phyloP scores from a whole-genome alignment of 352 stramenopile genomes.

The Phytophthora macrochlamydospora region DNA sequence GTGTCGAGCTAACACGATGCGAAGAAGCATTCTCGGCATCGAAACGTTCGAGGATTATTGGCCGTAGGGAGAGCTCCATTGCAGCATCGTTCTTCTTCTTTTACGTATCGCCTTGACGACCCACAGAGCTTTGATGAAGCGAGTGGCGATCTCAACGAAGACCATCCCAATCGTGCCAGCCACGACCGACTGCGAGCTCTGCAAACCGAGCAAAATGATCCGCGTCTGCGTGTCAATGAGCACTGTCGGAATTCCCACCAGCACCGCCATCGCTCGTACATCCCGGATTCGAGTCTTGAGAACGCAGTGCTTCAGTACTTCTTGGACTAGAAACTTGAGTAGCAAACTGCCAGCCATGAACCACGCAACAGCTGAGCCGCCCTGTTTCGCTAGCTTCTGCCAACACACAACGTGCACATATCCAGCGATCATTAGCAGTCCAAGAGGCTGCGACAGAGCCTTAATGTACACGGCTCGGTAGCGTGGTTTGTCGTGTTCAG shows the following conservation, averaged over 20 bases:
- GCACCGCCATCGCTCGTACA: background rate
- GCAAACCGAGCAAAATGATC: background rate
- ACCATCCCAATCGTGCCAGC: background rate
- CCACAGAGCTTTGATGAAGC: no score
- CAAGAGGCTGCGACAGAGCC: background rate
- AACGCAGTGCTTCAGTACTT: conserved; percentile 17
- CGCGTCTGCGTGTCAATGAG: background rate
- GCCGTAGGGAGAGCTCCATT: no score
- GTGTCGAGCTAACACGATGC: no score
- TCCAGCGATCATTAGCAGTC: background rate
- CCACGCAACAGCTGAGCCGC: background rate
- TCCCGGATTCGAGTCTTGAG: background rate
- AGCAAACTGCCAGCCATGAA: background rate
- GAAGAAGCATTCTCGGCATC: no score
- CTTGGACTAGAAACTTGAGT: conserved; percentile 36
- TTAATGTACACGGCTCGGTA: background rate
- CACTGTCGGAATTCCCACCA: background rate
- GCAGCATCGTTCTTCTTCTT: no score
- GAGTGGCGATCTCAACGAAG: background rate
- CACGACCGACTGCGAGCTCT: background rate
- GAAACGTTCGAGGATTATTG: no score
- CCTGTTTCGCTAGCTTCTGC: conserved; percentile 10
- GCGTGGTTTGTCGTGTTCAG: background rate
- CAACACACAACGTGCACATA: conserved; percentile 10
- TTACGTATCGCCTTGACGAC: no score